Conservation (phyloP, 331 rosid genomes). For the Ulmus americana region DNA sequence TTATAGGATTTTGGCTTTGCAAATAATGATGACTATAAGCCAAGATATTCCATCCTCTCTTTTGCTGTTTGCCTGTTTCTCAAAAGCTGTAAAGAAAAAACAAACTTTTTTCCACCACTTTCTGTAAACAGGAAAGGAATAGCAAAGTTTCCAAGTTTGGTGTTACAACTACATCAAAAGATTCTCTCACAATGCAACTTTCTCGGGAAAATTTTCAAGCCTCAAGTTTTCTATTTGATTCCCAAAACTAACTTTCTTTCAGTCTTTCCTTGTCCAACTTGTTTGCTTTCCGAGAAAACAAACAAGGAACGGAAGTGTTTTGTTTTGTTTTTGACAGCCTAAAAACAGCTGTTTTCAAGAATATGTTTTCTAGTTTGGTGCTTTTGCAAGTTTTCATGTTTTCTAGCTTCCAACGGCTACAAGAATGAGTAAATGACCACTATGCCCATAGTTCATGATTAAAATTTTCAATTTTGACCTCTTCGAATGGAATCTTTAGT, state of each 20-base stretch:
- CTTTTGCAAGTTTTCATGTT: too few species aligned
- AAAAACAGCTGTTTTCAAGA: constrained; percentile 4
- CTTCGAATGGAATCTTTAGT: background rate
- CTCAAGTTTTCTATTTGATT: constrained; percentile 17
- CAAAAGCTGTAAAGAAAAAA: constrained; percentile 26
- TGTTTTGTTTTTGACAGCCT: background rate
- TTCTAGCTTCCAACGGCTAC: too few species aligned
- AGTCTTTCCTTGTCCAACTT: background rate
- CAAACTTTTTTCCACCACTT: background rate
- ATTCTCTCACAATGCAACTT: constrained; percentile 17
- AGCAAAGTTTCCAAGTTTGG: constrained; percentile 11
- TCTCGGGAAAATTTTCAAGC: constrained; percentile 9
- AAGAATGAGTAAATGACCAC: too few species aligned
- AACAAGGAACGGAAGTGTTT: background rate
- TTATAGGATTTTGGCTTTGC: constrained; percentile 6
- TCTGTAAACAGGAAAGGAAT: background rate
- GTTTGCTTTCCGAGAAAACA: too few species aligned
- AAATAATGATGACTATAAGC: background rate
- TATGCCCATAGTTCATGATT: too few species aligned
- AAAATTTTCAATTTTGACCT: background rate
- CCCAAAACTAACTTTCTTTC: background rate
- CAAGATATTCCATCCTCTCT: constrained; percentile 12
- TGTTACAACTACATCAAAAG: constrained; percentile 12
- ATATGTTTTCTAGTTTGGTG: too few species aligned
- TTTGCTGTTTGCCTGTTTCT: constrained; percentile 6